Evolutionary conservation across 768 basidiomycete genomes (phyloP).

Genomic region (Lentinula boryana): DNA sequence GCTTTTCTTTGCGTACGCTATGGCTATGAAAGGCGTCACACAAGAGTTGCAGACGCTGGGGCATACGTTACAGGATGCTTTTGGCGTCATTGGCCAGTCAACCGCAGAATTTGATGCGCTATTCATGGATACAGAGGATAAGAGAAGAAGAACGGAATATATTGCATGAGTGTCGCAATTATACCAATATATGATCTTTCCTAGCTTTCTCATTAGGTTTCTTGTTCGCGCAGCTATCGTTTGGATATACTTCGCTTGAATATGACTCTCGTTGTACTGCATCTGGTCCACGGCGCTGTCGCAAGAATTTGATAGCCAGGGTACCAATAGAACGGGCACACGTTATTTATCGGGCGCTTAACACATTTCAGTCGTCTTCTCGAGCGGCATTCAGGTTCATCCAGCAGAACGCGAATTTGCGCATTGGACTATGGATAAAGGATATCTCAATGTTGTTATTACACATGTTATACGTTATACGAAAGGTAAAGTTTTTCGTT

Average conservation of each 20-base stretch:
- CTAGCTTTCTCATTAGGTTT: neutral
- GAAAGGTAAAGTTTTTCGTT: no score
- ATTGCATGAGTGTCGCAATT: conserved; percentile 9
- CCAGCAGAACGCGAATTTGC: no score
- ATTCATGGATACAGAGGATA: conserved; percentile 38
- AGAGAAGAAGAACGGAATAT: conserved; percentile 16
- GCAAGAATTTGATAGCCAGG: no score
- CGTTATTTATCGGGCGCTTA: no score
- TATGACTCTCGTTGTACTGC: no score
- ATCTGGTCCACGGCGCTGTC: no score
- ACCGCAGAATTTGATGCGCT: conserved; percentile 79
- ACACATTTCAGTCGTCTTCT: no score
- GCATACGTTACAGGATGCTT: conserved; percentile 75
- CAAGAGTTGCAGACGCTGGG: conserved; percentile 84
- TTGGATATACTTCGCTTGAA: neutral
- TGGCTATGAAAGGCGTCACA: conserved; percentile 93
- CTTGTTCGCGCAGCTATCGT: neutral
- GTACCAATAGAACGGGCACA: no score
- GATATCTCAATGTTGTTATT: no score
- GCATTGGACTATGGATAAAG: no score
- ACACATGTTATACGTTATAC: no score
- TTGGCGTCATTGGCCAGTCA: conserved; percentile 86
- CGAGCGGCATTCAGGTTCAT: no score
- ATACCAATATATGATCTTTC: neutral
- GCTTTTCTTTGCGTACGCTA: conserved; percentile 81